Base-by-base conservation (phyloP, 2,329 filamentous ascomycete genomes). In the Chalaropsis ovoidea region DNA sequence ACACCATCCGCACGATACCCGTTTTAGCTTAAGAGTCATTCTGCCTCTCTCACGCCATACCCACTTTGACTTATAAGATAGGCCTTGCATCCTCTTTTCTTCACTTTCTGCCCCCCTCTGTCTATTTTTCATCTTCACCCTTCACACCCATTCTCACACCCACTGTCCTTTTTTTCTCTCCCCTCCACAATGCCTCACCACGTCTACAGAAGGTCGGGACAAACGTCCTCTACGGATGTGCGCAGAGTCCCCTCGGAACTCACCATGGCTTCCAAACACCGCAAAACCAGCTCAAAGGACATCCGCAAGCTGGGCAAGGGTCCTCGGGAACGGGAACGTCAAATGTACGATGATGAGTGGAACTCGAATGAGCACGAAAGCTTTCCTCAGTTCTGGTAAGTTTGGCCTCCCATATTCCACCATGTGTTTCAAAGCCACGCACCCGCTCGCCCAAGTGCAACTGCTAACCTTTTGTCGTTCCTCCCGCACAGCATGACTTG, bases 351-450 rank as follows among this genome's bases (percentile, higher is more conserved):
- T 67, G 79, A 81, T 43, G 77, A 77, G 72, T 82, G 77, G 72
- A 79, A 82, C 64, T 80, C 85, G 65, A 82, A 84, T 24, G 68
- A 66, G 71, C 77, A 82, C 65, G 83, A 86, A 71, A 84, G 80
- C 73, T 86, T 86, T 69, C 83, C 83, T 24, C 83, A 86, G 72
- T 86, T 79, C 71, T 86, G 84, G 84, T 86, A 79, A 67, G 82
- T 80, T 66, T 69, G 64, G 1, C 42, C 27, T n/a, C 17, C n/a
- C 39, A 17, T 22, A 22, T 19, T 56, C 19, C 0, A 8, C 22
- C 31, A 6, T 13, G 22, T 62, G 22, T 54, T 17, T 65, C 24
- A 27, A 41, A 22, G 5, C 3, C 60, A 13, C 22, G 6, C 42
- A 15, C n/a, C 15, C 11, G 15, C 27, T 10, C 15, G 17, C 13